Evolutionary conservation across 1,284 basidiomycete genomes (phyloP), one percentile per base, ranked within the genome.

Genomic region (Cryptococcus jaspeensis): DNA sequence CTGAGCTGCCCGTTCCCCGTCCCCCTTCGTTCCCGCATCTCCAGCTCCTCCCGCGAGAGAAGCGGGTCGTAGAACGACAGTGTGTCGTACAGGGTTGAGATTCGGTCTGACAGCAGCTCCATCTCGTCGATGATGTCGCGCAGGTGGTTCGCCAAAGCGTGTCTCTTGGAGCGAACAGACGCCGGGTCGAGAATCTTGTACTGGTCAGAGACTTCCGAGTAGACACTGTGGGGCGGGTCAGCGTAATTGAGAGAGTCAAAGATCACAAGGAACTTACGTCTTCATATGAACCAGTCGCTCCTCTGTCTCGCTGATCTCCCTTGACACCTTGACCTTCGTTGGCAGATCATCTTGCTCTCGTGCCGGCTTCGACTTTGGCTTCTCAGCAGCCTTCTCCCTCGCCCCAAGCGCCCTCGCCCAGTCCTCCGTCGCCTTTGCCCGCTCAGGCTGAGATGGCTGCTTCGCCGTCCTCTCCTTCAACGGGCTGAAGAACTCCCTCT

Each of bases 261-360:
- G 23, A n/a, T n/a, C n/a, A 44, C 9, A 50, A 23, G 35, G 7
- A 23, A 77, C 83, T 50, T 64, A 92, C 90, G 86, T 84, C 77
- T 90, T 92, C 74, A 90, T 92, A 79, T 93, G 91, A 20, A 83
- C 84, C 70, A 92, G 93, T 71, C 94, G 92, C 65, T 91, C 90
- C 72, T 94, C 91, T 12, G 94, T 81, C 76, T 93, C 91, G 55
- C 85, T 72, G 41, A 93, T 80, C 25, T 93, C 89, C 15, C 88
- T 81, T 28, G 85, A 81, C 6, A 93, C 81, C 4, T 92, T 84
- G 0, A 90, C 92, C 75, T 92, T 90, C 18, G 90, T 88, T 1
- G 90, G 90, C 2, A 89, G 25, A 78, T 75, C 60, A 0, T 79
- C 78, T 32, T 5, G 80, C 60, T 82, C 28, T 9, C 28, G 28